phyloP scores from a whole-genome alignment of 345 rosid species.

The Citrus trifoliata region DNA sequence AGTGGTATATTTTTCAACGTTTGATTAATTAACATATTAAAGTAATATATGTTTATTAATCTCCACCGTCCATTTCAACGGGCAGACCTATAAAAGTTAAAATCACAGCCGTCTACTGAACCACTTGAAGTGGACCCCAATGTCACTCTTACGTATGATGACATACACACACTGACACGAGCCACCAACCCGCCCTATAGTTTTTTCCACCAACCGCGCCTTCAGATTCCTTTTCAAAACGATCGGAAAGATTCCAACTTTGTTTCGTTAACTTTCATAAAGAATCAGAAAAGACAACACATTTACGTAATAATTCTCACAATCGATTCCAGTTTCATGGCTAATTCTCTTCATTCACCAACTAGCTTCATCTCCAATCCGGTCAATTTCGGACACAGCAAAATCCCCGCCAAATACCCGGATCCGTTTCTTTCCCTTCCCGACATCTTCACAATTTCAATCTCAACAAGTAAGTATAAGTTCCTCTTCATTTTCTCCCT shows the following conservation, averaged over 20 bases:
- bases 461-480: conserved; percentile 18
- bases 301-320: too few species aligned
- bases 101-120: not conserved
- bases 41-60: too few species aligned
- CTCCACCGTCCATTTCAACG: not conserved
- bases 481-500: not conserved
- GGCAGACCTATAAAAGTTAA: not conserved
- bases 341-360: conserved; percentile 4
- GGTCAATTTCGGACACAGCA: not conserved
- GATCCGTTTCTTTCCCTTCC: conserved; percentile 38
- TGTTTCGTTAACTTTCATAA: too few species aligned
- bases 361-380: not conserved
- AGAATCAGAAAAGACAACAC: too few species aligned
- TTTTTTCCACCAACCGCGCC: not conserved
- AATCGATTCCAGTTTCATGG: not conserved
- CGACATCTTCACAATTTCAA: conserved; percentile 13
- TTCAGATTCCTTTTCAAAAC: not conserved
- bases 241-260: not conserved
- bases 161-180: not conserved
- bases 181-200: not conserved
- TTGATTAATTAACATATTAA: too few species aligned
- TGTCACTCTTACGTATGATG: not conserved
- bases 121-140: not conserved
- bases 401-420: not conserved
- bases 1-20: too few species aligned